A percentile compares a stretch with the other conserved stretches of the same genome.
Conservation (phyloP, 768 basidiomycete genomes). For the Lentinus tigrinus region DNA sequence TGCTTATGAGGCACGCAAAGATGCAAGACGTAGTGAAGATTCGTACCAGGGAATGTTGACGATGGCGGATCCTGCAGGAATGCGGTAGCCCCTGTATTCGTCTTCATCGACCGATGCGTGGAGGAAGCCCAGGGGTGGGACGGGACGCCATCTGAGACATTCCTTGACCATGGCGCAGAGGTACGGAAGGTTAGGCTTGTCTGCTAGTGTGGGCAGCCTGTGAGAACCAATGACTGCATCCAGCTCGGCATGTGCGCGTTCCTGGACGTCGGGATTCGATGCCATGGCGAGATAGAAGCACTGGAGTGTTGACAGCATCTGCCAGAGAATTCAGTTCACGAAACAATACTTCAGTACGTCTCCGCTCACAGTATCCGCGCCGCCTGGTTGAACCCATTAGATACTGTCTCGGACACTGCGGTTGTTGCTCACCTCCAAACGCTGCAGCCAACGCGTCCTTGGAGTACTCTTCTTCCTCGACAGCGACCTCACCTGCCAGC, state of each 20-base stretch:
- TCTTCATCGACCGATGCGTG: constrained; percentile 7
- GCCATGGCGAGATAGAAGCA: constrained; percentile 27
- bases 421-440: constrained; percentile 6
- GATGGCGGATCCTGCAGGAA: not conserved
- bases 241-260: constrained; percentile 28
- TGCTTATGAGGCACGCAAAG: not conserved
- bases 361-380: constrained; percentile 7
- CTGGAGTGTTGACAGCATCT: constrained; percentile 23
- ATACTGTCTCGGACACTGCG: not conserved
- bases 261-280: constrained; percentile 25
- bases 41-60: not conserved
- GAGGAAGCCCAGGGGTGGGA: constrained; percentile 15
- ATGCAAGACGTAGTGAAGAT: constrained; percentile 21
- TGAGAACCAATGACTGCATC: constrained; percentile 18
- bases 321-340: not conserved
- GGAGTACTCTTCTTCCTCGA: not conserved
- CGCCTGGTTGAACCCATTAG: not conserved
- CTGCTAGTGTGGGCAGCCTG: constrained; percentile 12
- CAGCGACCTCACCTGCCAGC: not conserved
- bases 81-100: not conserved
- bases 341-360: no score
- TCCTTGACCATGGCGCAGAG: constrained; percentile 24
- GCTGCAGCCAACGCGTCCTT: constrained; percentile 1
- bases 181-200: constrained; percentile 20
- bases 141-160: constrained; percentile 20